Base-by-base conservation (phyloP, 208 protist genomes). In the Novymonas esmeraldas region DNA sequence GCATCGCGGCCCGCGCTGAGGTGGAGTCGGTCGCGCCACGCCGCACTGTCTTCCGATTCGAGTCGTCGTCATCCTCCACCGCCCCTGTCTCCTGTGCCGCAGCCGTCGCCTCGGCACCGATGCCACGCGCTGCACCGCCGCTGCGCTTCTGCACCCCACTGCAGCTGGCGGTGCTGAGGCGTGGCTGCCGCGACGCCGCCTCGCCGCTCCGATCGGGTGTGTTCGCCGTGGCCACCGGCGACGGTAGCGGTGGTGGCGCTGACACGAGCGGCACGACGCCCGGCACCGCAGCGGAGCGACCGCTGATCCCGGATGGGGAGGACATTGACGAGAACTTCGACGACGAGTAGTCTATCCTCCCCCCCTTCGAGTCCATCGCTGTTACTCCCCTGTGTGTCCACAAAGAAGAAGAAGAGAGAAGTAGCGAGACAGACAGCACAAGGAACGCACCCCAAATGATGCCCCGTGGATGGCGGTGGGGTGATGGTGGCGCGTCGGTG, bases 1-100 rank as follows among this genome's bases (percentile, higher is more conserved):
- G n/a, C n/a, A n/a, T n/a, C n/a, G n/a, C n/a, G n/a, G n/a, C n/a
- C n/a, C n/a, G n/a, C n/a, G n/a, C n/a, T n/a, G n/a, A n/a, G n/a
- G n/a, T n/a, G n/a, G n/a, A n/a, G n/a, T n/a, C n/a, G n/a, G n/a
- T n/a, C n/a, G 61, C 29, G 3, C 63, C 58, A 28, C 79, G 69
- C 7, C 69, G 54, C 57, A 85, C 70, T 38, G 73, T 79, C 18
- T 85, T 74, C 45, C 77, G 51, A 65, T 73, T 80, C 62, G 48
- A 18, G 3, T 57, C 63, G 26, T 14, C 46, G 7, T 52, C 50
- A 22, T 26, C 29, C 31, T 16, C 50, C n/a, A 0, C 14, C 28
- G 9, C 51, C 29, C 41, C 31, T 18, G 26, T 2, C 3, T 20
- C 6, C 36, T 60, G 28, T 24, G 11, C 42, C 65, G 51, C 69